phyloP scores from a whole-genome alignment of 345 rosid genomes.

The Salix exigua region DNA sequence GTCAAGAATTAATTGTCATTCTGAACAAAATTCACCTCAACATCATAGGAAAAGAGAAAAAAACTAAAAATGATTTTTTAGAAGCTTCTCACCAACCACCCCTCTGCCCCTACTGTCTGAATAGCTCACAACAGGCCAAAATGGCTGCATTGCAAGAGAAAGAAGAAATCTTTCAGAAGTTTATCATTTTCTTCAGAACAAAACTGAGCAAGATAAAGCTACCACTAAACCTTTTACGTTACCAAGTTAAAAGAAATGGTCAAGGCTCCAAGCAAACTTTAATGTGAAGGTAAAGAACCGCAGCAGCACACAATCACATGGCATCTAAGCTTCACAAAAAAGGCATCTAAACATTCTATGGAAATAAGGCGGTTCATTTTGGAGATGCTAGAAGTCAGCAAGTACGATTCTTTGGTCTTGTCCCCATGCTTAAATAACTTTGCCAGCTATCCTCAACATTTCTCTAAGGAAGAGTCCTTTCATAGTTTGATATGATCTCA shows the following conservation, averaged over 20 bases:
- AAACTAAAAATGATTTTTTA: not conserved
- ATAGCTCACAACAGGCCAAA: conserved; percentile 66
- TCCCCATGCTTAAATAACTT: not conserved
- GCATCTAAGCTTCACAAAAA: not conserved
- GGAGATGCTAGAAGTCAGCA: no score
- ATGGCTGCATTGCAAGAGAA: conserved; percentile 57
- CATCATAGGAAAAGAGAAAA: not conserved
- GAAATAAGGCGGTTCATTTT: not conserved
- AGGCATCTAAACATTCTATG: not conserved
- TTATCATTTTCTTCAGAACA: not conserved
- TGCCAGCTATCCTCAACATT: not conserved
- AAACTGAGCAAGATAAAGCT: not conserved
- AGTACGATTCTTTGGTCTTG: no score
- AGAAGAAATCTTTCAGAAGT: not conserved
- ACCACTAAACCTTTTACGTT: not conserved
- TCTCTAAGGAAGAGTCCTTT: not conserved
- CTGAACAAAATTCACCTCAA: not conserved
- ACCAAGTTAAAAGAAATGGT: not conserved
- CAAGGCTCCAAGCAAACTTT: not conserved
- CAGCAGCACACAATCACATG: not conserved
- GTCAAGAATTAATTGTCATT: not conserved
- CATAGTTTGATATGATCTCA: not conserved
- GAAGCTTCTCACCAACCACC: conserved; percentile 74
- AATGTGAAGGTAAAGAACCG: not conserved
- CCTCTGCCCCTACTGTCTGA: conserved; percentile 67